These are phyloP conservation scores for Wilcoxina mikolae DNA, from an alignment of 495 filamentous ascomycete genomes.

Conservation along the genomic window DNA sequence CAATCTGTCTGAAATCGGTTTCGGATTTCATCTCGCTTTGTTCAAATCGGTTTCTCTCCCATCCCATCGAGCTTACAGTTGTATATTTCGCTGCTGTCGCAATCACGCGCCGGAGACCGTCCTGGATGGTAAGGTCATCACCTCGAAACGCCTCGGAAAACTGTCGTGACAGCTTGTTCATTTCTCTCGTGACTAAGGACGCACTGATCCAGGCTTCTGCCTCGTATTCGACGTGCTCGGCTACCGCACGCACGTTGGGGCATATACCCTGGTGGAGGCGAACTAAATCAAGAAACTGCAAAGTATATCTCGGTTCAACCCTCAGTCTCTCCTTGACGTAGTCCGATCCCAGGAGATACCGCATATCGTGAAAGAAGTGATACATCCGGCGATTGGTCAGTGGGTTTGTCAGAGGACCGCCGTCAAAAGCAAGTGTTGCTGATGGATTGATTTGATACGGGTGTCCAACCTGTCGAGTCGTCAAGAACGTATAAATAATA, in stretches of 20 bases:
- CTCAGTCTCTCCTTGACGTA: slow-evolving; percentile 73
- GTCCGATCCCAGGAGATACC: slow-evolving; percentile 72
- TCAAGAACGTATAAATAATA: slow-evolving; percentile 93
- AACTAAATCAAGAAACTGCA: slow-evolving; percentile 89
- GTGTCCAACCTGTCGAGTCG: slow-evolving; percentile 85
- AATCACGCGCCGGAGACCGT: slow-evolving; percentile 57
- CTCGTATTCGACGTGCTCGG: slow-evolving; percentile 95
- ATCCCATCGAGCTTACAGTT: slow-evolving; percentile 71
- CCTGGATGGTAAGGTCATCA: slow-evolving; percentile 41
- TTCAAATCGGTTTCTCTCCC: slow-evolving; percentile 72
- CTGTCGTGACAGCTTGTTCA: slow-evolving; percentile 79
- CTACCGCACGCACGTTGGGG: slow-evolving; percentile 78
- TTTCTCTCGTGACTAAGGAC: slow-evolving; percentile 81
- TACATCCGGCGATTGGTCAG: slow-evolving; percentile 89
- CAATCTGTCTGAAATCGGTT: slow-evolving; percentile 59
- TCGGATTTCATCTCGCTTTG: slow-evolving; percentile 81
- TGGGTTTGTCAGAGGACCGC: slow-evolving; percentile 81
- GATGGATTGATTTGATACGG: slow-evolving; percentile 71
- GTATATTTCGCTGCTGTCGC: slow-evolving; percentile 58
- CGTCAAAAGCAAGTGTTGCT: slow-evolving; percentile 79
- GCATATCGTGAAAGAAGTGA: slow-evolving; percentile 88
- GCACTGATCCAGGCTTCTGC: slow-evolving; percentile 96
- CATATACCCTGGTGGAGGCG: slow-evolving; percentile 94
- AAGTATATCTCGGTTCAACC: slow-evolving; percentile 66
- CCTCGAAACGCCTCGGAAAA: slow-evolving; percentile 74